Conservation (phyloP, 1,284 basidiomycete species). For the Meira nashicola region DNA sequence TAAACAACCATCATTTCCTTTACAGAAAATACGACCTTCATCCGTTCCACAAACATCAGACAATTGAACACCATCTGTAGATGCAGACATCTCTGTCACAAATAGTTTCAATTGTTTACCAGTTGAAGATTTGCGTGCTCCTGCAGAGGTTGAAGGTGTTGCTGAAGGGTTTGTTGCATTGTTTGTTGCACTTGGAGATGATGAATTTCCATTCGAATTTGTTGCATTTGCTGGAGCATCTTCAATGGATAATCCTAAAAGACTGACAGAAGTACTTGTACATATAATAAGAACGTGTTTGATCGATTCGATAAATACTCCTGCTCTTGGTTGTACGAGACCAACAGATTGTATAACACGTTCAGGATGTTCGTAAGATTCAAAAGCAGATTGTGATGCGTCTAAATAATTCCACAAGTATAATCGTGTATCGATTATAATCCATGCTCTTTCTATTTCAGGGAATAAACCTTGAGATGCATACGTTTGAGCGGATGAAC, state of each 20-base stretch:
- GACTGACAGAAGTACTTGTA: slow-evolving; percentile 73
- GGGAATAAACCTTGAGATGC: slow-evolving; percentile 68
- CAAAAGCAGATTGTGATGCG: slow-evolving; percentile 75
- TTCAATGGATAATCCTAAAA: slow-evolving; percentile 71
- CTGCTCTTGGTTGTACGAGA: slow-evolving; percentile 52
- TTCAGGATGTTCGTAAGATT: slow-evolving; percentile 83
- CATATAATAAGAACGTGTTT: slow-evolving; percentile 83
- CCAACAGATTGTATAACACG: slow-evolving; percentile 71
- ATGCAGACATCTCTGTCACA: slow-evolving; percentile 76
- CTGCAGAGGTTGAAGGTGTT: slow-evolving; percentile 54
- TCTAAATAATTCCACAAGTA: slow-evolving; percentile 96
- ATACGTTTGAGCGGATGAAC: slow-evolving; percentile 12
- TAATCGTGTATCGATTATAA: slow-evolving; percentile 87
- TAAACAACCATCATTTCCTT: slow-evolving; percentile 77
- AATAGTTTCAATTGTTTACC: slow-evolving; percentile 76
- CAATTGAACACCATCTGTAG: slow-evolving; percentile 70
- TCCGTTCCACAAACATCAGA: slow-evolving; percentile 71
- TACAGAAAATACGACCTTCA: slow-evolving; percentile 83
- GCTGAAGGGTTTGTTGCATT: slow-evolving; percentile 1
- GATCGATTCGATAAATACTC: slow-evolving; percentile 89
- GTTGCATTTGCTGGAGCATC: background rate
- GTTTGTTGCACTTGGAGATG: background rate
- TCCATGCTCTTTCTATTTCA: slow-evolving; percentile 91
- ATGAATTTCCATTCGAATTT: slow-evolving; percentile 6
- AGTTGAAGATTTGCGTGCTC: slow-evolving; percentile 24